Percentiles rank a stretch among this genome's conserved stretches.
Conservation (phyloP, 768 basidiomycete species). For the Leucosporidium creatinivorum region DNA sequence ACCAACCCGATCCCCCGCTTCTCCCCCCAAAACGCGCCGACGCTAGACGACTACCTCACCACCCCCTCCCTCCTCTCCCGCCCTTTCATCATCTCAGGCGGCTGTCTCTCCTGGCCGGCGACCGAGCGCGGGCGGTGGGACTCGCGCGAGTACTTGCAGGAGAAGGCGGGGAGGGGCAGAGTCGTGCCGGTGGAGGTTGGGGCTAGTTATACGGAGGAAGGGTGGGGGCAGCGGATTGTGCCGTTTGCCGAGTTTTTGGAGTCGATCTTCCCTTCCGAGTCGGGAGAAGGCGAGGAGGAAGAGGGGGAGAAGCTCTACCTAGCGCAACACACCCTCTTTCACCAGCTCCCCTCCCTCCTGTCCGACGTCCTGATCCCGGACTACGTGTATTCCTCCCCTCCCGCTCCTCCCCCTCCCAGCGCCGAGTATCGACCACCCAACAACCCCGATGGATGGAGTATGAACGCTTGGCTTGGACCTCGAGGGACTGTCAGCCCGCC, state of each 20-base stretch:
- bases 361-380: slow-evolving; percentile 78
- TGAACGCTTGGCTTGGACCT: slow-evolving; percentile 80
- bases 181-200: slow-evolving; percentile 88
- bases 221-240: slow-evolving; percentile 77
- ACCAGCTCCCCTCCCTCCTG: slow-evolving; percentile 71
- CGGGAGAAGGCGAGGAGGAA: slow-evolving; percentile 34
- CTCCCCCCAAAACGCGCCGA: slow-evolving; percentile 47
- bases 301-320: slow-evolving; percentile 55
- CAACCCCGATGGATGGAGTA: slow-evolving; percentile 58
- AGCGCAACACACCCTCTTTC: slow-evolving; percentile 79
- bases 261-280: slow-evolving; percentile 38
- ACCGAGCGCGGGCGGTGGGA: slow-evolving; percentile 58
- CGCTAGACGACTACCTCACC: slow-evolving; percentile 53
- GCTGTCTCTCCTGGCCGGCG: slow-evolving; percentile 70
- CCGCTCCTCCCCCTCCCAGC: slow-evolving; percentile 34
- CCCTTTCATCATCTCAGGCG: slow-evolving; percentile 70
- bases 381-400: slow-evolving; percentile 66
- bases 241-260: slow-evolving; percentile 67
- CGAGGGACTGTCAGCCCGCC: slow-evolving; percentile 74
- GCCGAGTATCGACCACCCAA: slow-evolving; percentile 57
- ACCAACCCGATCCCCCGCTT: slow-evolving; percentile 36
- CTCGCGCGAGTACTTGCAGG: slow-evolving; percentile 60
- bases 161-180: slow-evolving; percentile 67
- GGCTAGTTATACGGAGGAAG: slow-evolving; percentile 64
- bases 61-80: slow-evolving; percentile 47